Evolutionary conservation across 371 early-diverging fungal genomes (phyloP), one percentile per base, ranked within the genome.

Genomic region (Apophysomyces sp.): DNA sequence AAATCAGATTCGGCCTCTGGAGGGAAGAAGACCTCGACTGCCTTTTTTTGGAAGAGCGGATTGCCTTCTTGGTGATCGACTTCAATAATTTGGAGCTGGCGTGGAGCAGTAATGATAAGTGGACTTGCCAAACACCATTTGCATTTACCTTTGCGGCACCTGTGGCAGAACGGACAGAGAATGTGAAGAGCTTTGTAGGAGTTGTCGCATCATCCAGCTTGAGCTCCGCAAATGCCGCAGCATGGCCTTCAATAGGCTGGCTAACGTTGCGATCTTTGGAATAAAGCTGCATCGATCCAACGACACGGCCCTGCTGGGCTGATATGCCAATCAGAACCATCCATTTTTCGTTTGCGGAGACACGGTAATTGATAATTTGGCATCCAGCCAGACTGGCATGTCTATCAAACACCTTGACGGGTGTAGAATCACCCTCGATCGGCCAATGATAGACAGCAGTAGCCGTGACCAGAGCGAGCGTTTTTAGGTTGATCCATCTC

Each of bases 221-320:
- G 51, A 98, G 67, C 36, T 94, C 91, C 26, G 97, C 96, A 78
- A 98, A 98, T 7, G 94, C 92, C 27, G 94, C 97, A 39, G 97
- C 96, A 69, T 98, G 98, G 28, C 97, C 99, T 78, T 98, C 98
- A 55, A 98, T 92, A 55, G 92, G 89, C 74, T 98, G 98, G 68
- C 93, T 92, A 58, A 96, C 96, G 26, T 88, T 86, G 57, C 96
- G 91, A 40, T 95, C 97, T 67, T 86, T 92, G 62, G 94, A 93
- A 74, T 89, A 98, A 27, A 98, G 86, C 71, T 98, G 98, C 95
- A 98, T 96, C 40, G 87, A 87, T 41, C 99, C 99, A 4, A 88
- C 95, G 34, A 98, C 94, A 57, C 97, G 93, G 8, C 89, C 90
- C 53, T 92, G 85, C 81, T 87, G 88, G 24, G 95, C 93, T 12